Conservation (phyloP, 257 asterid genomes). For the Nicotiana paniculata region DNA sequence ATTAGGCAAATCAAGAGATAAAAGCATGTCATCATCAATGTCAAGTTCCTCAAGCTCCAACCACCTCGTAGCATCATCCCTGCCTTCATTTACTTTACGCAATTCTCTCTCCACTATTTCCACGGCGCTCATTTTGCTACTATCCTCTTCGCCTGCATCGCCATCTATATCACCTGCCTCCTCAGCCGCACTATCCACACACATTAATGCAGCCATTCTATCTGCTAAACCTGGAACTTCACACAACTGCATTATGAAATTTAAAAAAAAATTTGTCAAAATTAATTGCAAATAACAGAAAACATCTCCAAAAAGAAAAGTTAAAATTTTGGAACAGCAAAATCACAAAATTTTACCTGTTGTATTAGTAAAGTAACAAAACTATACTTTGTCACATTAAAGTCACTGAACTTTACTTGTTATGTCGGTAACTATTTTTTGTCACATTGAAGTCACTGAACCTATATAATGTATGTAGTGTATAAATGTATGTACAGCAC, state of each 20-base stretch:
- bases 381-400: too few relatives aligned
- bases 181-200: constrained; percentile 58
- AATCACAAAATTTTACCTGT: too few relatives aligned
- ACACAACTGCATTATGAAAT: constrained; percentile 52
- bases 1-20: constrained; percentile 70
- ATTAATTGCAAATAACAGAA: neutral
- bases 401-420: too few relatives aligned
- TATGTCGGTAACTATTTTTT: too few relatives aligned
- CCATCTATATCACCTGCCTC: constrained; percentile 20
- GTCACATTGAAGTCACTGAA: too few relatives aligned
- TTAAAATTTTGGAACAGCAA: too few relatives aligned
- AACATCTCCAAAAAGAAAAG: neutral
- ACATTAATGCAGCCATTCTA: constrained; percentile 91
- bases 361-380: too few relatives aligned
- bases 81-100: constrained; percentile 41
- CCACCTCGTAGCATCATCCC: constrained; percentile 56
- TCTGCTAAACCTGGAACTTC: constrained; percentile 86
- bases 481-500: neutral
- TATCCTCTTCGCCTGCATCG: constrained; percentile 21
- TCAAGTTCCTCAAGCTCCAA: constrained; percentile 90
- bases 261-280: neutral
- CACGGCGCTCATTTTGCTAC: constrained; percentile 28
- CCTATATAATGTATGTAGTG: neutral
- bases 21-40: constrained; percentile 57
- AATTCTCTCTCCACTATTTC: constrained; percentile 65